These are phyloP conservation scores for Berberis thunbergii DNA, from an alignment of 164 flowering plant genomes.

Conservation along the genomic window DNA sequence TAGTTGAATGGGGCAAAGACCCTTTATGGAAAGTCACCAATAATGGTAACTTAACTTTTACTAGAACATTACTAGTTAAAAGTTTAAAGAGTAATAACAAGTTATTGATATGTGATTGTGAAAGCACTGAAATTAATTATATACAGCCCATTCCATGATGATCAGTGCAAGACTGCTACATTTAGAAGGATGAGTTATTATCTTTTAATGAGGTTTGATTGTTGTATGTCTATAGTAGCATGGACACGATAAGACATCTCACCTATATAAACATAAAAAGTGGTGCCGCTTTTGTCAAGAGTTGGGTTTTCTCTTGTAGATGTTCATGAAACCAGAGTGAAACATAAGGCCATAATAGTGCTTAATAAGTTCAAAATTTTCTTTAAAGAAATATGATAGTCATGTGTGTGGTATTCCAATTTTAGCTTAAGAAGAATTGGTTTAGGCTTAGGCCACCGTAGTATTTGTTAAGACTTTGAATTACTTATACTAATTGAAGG, in stretches of 20 bases:
- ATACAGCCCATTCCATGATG: constrained; percentile 1
- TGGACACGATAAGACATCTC: background rate
- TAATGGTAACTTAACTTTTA: constrained; percentile 1
- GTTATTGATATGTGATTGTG: background rate
- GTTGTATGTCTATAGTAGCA: background rate
- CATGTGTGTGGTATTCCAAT: background rate
- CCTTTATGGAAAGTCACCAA: background rate
- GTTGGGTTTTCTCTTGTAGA: background rate
- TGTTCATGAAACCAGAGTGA: background rate
- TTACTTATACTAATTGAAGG: constrained; percentile 3
- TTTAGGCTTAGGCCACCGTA: background rate
- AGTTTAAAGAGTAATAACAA: constrained; percentile 1
- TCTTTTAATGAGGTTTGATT: constrained; percentile 1
- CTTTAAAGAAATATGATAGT: background rate
- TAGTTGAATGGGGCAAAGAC: background rate
- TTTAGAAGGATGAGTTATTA: background rate
- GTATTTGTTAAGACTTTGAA: background rate
- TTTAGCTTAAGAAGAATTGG: background rate
- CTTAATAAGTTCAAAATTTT: background rate
- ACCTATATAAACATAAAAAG: constrained; percentile 5
- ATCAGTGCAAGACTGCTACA: background rate
- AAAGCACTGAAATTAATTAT: background rate
- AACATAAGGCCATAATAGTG: background rate
- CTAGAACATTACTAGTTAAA: constrained; percentile 2
- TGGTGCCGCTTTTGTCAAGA: background rate